These are phyloP conservation scores for Verticillium zaregamsianum DNA, from an alignment of 2,329 filamentous ascomycete species.

Conservation along the genomic window DNA sequence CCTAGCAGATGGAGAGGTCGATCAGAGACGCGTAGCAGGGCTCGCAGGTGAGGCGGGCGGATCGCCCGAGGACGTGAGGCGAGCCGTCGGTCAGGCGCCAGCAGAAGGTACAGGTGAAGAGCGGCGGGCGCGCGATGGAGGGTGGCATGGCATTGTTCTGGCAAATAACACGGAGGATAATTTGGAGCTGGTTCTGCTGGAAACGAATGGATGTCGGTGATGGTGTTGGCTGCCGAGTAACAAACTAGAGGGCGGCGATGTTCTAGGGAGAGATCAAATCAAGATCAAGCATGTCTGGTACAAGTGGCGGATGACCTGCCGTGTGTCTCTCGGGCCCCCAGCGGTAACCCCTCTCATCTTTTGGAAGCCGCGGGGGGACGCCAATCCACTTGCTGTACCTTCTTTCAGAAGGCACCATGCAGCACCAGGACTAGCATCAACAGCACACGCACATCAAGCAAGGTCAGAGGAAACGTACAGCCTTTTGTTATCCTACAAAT, in stretches of 20 bases:
- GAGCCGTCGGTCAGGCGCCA: constrained; percentile 33
- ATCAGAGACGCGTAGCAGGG: constrained; percentile 43
- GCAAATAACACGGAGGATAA: too few species aligned
- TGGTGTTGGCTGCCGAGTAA: background rate
- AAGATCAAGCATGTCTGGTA: background rate
- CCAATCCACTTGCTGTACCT: background rate
- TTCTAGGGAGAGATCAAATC: background rate
- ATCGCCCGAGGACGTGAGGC: constrained; percentile 38
- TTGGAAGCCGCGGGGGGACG: too few species aligned
- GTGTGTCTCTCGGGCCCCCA: background rate
- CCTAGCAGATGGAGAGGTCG: constrained; percentile 53
- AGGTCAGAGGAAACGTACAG: background rate
- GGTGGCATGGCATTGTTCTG: background rate
- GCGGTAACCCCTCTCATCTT: background rate
- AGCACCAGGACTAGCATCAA: background rate
- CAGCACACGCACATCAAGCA: background rate
- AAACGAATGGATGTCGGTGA: background rate
- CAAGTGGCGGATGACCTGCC: background rate
- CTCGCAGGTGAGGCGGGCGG: constrained; percentile 44
- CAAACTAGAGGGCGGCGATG: background rate
- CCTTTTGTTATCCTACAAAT: background rate
- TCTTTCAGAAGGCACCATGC: background rate
- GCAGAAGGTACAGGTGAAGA: constrained; percentile 55
- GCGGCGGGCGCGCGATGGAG: constrained; percentile 2
- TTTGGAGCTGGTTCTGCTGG: background rate